Evolutionary conservation across 2,329 filamentous ascomycete genomes (phyloP), one percentile per base, ranked within the genome.

Genomic region (Neoscytalidium dimidiatum): DNA sequence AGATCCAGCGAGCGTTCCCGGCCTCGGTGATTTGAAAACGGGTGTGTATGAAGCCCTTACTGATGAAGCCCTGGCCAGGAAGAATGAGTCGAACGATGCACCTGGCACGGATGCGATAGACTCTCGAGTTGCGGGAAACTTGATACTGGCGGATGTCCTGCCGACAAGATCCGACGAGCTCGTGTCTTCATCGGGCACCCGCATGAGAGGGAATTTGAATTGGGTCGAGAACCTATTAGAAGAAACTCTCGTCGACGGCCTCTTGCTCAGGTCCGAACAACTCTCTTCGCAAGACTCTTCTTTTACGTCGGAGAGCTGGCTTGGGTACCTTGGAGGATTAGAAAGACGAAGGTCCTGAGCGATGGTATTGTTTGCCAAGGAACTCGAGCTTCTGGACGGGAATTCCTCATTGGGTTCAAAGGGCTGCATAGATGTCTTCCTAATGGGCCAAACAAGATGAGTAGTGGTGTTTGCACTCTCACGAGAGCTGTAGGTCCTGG

Each of bases 201-300:
- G 53, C 11, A 35, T 35, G 53, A 58, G 29, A 3, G 71, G 71
- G 52, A 73, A 73, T 19, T 69, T 71, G 62, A 73, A 72, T 51
- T 64, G 72, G 4, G 71, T 52, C 43, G 35, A 61, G 69, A 48
- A 69, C 67, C 67, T 72, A 44, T 78, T 75, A 28, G 35, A 57
- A 26, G 38, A 78, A 68, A 65, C 79, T 80, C 67, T 80, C 79
- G 66, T 64, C 29, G 62, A 64, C 23, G 62, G 29, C 11, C 62
- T 29, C 33, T 64, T 64, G 61, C 61, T 64, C 5, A 65, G 53
- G 14, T 65, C 63, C 26, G 46, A 56, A 17, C 35, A 52, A n/a
- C 53, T 61, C 23, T 81, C 80, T 60, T 83, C 80, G 51, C 80
- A 75, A 19, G 80, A 81, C 66, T 83, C 81, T 67, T 83, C 81